Evolutionary conservation across 768 basidiomycete species (phyloP), one percentile per base, ranked within the genome.

Genomic region (Scleroderma bovista): DNA sequence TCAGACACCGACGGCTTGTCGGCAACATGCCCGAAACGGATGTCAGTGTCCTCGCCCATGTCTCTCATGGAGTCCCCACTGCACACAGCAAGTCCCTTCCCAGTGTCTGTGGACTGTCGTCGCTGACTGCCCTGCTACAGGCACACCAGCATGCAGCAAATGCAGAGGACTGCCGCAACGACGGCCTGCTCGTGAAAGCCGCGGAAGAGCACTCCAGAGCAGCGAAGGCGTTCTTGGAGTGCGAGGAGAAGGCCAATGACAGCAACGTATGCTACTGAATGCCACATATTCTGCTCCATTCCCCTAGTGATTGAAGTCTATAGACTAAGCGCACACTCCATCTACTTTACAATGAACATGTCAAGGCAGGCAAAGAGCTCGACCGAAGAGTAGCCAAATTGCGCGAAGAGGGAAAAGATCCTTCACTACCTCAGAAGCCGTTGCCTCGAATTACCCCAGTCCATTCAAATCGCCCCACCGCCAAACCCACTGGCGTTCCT

Each of bases 61-160:
- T 61, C 72, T 31, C 50, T 60, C 40, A 71, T 69, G 52, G 71
- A 77, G 37, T 74, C 74, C 48, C 76, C 79, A 22, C 71, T 82
- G 70, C 77, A 79, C 59, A 64, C 72, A 33, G 80, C 80, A 60
- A 71, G 69, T 63, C 47, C 3, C 37, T 1, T 10, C 22, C 12
- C 20, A 44, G 36, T n/a, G 23, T 3, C 3, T 23, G n/a, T 37
- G 19, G 24, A 44, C 16, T 29, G 26, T 29, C 26, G 5, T 55
- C 26, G 48, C 48, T 26, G 39, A 47, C 40, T 34, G 48, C 52
- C 39, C 23, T 48, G 26, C n/a, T 17, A 20, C 63, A 91, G 88
- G 88, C 89, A 19, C 86, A 92, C 64, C 81, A 85, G 58, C 87
- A 90, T 67, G 85, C 85, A 47, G 82, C 83, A 15, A 86, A 85